These are phyloP conservation scores for Xylaria palmicola DNA, from an alignment of 495 filamentous ascomycete genomes.

Conservation along the genomic window DNA sequence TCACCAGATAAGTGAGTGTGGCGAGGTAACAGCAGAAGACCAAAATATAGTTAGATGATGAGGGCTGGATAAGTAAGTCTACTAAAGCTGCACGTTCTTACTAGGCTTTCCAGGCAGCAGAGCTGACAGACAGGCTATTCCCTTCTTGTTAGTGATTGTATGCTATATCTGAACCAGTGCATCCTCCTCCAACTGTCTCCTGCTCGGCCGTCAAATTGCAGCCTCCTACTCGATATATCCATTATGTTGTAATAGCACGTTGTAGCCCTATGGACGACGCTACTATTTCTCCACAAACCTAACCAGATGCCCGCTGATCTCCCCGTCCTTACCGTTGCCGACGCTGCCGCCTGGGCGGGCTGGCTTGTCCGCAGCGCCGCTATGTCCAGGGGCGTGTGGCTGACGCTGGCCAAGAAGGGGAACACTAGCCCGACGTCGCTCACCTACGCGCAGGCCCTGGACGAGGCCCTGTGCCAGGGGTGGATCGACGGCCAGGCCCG, in stretches of 20 bases:
- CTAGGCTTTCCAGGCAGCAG: neutral
- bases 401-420: slow-evolving; percentile 55
- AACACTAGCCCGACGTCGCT: slow-evolving; percentile 43
- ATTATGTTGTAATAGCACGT: neutral
- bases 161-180: neutral
- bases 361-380: slow-evolving; percentile 45
- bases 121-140: neutral
- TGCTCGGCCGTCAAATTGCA: no score
- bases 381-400: slow-evolving; percentile 46
- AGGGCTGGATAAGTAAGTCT: no score
- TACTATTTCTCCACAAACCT: neutral
- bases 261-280: neutral
- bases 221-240: neutral
- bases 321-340: slow-evolving; percentile 28
- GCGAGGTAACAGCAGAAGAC: no score
- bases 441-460: slow-evolving; percentile 53
- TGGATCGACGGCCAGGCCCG: slow-evolving; percentile 60
- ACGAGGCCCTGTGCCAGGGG: slow-evolving; percentile 56
- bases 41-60: no score
- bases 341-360: slow-evolving; percentile 37
- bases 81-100: no score
- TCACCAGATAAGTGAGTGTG: neutral
- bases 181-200: neutral
- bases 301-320: slow-evolving; percentile 21
- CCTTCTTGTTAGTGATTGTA: neutral